Conservation (phyloP, 2,329 filamentous ascomycete genomes). For the Trichoderma asperellum region DNA sequence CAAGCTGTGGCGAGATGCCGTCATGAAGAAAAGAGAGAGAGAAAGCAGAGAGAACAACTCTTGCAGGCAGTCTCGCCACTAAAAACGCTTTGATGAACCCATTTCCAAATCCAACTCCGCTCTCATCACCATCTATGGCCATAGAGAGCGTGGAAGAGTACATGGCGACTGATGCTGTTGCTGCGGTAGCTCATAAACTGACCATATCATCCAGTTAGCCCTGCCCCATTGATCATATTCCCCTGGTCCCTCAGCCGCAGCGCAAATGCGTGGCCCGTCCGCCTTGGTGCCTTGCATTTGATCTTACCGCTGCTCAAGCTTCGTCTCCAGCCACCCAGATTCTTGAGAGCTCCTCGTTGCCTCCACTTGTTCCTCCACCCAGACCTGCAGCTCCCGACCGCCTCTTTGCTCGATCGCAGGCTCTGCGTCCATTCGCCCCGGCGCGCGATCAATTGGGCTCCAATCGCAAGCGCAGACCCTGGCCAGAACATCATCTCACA, state of each 20-base stretch:
- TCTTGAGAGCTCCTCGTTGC: conserved; percentile 22
- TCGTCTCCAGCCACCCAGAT: conserved; percentile 28
- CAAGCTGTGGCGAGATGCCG: neutral
- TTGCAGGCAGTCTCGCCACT: neutral
- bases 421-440: conserved; percentile 15
- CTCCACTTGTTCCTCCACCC: conserved; percentile 29
- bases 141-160: neutral
- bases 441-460: conserved; percentile 17
- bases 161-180: neutral
- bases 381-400: conserved; percentile 30
- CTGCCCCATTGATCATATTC: conserved; percentile 10
- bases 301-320: conserved; percentile 27
- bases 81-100: neutral
- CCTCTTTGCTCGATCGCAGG: conserved; percentile 27
- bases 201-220: neutral
- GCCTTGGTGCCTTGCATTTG: conserved; percentile 29
- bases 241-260: conserved; percentile 24
- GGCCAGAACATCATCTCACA: conserved; percentile 9
- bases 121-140: neutral
- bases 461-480: conserved; percentile 25
- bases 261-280: conserved; percentile 22
- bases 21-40: neutral
- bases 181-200: neutral
- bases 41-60: neutral
- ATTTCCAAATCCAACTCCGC: neutral